A percentile compares a stretch with the other conserved stretches of the same genome.
Conservation (phyloP, 257 asterid species). For the Solanum megistacrolobum region DNA sequence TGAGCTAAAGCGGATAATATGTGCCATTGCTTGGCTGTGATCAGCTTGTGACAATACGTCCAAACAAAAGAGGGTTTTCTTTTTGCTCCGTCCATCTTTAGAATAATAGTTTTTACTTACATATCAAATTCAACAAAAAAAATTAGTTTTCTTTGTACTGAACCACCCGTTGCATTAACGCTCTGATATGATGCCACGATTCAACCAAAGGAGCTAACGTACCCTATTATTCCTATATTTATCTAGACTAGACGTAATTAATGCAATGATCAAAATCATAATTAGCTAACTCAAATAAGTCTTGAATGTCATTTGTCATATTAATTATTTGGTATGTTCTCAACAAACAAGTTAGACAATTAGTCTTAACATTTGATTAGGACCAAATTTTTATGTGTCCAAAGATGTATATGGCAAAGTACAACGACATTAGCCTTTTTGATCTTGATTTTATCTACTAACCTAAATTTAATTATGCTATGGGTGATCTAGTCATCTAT, state of each 20-base stretch:
- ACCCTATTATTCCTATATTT: not conserved
- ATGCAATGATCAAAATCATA: slow-evolving; percentile 6
- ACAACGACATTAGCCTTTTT: not conserved
- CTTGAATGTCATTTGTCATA: not conserved
- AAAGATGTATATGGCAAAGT: not conserved
- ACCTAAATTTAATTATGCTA: not conserved
- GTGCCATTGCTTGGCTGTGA: not conserved
- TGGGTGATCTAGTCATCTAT: not conserved
- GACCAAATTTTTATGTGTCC: not conserved
- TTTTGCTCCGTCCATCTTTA: not conserved
- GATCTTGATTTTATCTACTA: not conserved
- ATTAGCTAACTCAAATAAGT: not conserved
- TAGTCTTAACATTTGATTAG: not conserved
- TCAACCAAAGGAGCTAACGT: not conserved
- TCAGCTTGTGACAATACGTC: not conserved
- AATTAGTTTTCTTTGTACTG: no score
- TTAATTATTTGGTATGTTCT: not conserved
- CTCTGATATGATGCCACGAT: not conserved
- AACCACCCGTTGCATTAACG: not conserved
- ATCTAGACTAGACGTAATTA: not conserved
- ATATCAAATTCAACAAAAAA: no score
- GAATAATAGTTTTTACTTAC: no score
- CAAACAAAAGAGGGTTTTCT: no score
- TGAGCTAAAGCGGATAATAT: not conserved
- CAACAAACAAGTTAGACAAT: not conserved